These are phyloP conservation scores for Fusarium devonianum DNA, from an alignment of 2,329 filamentous ascomycete species.

Conservation along the genomic window DNA sequence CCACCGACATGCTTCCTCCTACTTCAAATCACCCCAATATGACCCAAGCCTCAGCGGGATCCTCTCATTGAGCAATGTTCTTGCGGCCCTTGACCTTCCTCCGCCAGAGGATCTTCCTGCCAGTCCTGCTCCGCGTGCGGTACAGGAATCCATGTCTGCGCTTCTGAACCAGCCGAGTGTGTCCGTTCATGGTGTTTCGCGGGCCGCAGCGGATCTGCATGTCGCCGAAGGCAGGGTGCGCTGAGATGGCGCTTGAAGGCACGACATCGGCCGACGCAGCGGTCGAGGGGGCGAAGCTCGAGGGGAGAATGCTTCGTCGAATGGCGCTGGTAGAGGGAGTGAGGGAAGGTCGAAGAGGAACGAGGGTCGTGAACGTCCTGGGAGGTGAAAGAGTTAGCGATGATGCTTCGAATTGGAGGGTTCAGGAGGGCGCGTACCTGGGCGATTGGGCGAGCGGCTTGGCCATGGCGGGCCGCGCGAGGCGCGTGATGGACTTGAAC, in stretches of 20 bases:
- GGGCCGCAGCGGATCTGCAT: conserved; percentile 66
- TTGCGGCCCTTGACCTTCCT: conserved; percentile 61
- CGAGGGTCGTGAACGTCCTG: conserved; percentile 59
- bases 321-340: conserved; percentile 44
- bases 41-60: background rate
- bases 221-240: conserved; percentile 60
- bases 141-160: conserved; percentile 65
- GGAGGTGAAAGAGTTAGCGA: conserved; percentile 5
- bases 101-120: conserved; percentile 60
- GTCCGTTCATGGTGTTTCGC: conserved; percentile 63
- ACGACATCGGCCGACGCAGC: conserved; percentile 53
- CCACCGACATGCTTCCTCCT: background rate
- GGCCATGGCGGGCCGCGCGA: conserved; percentile 42
- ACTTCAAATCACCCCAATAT: background rate
- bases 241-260: conserved; percentile 54
- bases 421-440: conserved; percentile 26
- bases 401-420: background rate
- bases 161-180: conserved; percentile 65
- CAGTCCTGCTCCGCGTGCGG: conserved; percentile 58
- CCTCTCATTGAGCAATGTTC: conserved; percentile 41
- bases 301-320: conserved; percentile 41
- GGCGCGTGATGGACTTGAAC: conserved; percentile 43
- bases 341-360: conserved; percentile 58
- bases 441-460: conserved; percentile 37
- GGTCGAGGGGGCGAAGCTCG: conserved; percentile 44